phyloP scores from a whole-genome alignment of 176 grass and related monocot species.

The Eremochloa ophiuroides region DNA sequence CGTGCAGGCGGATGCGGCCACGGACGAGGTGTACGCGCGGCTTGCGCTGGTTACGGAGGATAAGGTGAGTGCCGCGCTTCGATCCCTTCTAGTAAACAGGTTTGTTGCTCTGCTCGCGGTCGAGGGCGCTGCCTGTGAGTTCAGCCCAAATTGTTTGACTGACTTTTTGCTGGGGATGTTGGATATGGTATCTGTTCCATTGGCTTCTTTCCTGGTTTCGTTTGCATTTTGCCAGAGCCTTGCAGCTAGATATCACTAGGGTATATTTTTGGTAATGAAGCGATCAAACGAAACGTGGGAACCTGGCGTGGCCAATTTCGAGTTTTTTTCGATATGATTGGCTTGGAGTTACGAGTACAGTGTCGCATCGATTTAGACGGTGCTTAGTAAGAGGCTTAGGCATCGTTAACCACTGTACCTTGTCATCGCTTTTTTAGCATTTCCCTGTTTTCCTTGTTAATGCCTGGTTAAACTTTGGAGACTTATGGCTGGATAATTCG shows the following conservation, averaged over 20 bases:
- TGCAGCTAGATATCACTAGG: background rate
- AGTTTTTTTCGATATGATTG: background rate
- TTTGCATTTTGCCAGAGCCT: background rate
- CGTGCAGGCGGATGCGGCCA: slow-evolving; percentile 75
- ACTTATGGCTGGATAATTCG: background rate
- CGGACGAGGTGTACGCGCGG: slow-evolving; percentile 83
- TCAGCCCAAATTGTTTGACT: background rate
- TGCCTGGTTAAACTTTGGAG: background rate
- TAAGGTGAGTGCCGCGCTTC: slow-evolving; percentile 43
- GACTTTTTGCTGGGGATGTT: background rate
- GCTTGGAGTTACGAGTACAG: background rate
- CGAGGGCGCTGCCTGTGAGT: background rate
- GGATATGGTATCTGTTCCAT: background rate
- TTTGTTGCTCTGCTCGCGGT: background rate
- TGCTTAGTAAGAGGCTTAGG: background rate
- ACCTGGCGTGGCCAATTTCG: background rate
- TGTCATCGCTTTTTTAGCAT: background rate
- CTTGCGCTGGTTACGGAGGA: slow-evolving; percentile 64
- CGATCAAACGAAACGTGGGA: background rate
- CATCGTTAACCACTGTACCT: background rate
- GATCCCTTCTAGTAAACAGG: background rate
- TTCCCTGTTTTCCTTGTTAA: background rate
- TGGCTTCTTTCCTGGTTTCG: background rate
- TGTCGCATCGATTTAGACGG: background rate
- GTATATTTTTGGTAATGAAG: background rate